Conservation (phyloP, 495 filamentous ascomycete species). For the Penicillium silybi region DNA sequence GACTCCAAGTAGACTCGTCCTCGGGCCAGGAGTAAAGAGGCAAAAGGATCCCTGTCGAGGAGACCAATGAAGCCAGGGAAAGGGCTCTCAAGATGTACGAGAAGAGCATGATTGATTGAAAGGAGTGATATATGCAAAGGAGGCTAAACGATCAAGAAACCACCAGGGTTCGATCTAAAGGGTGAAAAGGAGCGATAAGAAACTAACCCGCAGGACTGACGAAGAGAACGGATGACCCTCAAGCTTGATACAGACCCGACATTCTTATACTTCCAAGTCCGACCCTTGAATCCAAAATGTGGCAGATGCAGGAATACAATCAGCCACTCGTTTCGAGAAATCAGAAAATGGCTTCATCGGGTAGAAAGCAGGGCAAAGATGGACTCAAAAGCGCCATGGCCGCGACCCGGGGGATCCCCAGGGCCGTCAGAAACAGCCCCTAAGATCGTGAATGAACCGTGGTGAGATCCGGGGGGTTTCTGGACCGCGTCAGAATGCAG, state of each 20-base stretch:
- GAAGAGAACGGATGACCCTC: neutral
- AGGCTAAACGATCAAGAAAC: neutral
- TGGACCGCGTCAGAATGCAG: neutral
- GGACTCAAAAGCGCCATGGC: neutral
- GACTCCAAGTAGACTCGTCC: slow-evolving; percentile 36
- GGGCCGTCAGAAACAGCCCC: neutral
- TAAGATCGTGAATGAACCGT: no score
- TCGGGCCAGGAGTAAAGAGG: slow-evolving; percentile 50
- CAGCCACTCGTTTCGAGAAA: slow-evolving; percentile 8
- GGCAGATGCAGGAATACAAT: neutral
- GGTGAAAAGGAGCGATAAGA: slow-evolving; percentile 8
- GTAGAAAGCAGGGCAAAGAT: neutral
- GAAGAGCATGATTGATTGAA: slow-evolving; percentile 9
- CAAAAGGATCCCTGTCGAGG: slow-evolving; percentile 37
- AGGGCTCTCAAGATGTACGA: slow-evolving; percentile 8
- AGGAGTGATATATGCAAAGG: neutral
- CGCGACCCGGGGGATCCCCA: neutral
- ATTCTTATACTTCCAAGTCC: no score
- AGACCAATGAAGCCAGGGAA: slow-evolving; percentile 4
- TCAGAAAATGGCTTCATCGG: neutral
- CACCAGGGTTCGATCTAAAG: neutral
- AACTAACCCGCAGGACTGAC: slow-evolving; percentile 2
- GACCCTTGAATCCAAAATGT: no score
- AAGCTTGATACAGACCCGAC: no score
- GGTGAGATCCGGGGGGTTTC: neutral